phyloP scores from a whole-genome alignment of 108 stramenopile genomes.

The Nitzschia inconspicua region DNA sequence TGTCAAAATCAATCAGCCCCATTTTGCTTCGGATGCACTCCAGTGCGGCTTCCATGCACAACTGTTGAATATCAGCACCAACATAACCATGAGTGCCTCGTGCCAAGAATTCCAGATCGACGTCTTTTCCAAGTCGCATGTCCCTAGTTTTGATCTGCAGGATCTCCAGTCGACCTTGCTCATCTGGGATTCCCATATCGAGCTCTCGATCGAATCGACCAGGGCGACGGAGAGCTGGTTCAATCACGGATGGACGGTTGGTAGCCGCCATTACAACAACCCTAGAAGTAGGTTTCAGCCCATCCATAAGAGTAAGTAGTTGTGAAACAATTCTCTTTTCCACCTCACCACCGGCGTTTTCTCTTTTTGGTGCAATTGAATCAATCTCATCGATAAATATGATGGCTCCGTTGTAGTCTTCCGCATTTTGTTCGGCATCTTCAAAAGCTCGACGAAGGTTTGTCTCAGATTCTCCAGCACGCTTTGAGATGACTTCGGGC shows the following conservation, averaged over 20 bases:
- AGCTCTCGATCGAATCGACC: conserved; percentile 97
- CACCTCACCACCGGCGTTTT: conserved; percentile 91
- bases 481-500: conserved; percentile 96
- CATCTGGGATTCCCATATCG: conserved; percentile 93
- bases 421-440: conserved; percentile 88
- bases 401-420: conserved; percentile 89
- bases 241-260: conserved; percentile 90
- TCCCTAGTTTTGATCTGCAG: conserved; percentile 95
- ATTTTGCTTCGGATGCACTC: conserved; percentile 86
- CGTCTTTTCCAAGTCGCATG: conserved; percentile 83
- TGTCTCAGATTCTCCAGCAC: conserved; percentile 91
- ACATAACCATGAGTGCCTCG: conserved; percentile 90
- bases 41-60: conserved; percentile 92
- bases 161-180: conserved; percentile 88
- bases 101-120: conserved; percentile 85
- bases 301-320: conserved; percentile 95
- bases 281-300: conserved; percentile 85
- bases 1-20: conserved; percentile 85
- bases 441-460: conserved; percentile 88
- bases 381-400: conserved; percentile 99
- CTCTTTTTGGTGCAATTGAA: conserved; percentile 96
- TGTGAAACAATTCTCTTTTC: conserved; percentile 98
- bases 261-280: conserved; percentile 98
- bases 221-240: conserved; percentile 92
- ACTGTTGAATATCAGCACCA: conserved; percentile 94